Conservation (phyloP, 208 protist species). For the Giardia duodenalis region DNA sequence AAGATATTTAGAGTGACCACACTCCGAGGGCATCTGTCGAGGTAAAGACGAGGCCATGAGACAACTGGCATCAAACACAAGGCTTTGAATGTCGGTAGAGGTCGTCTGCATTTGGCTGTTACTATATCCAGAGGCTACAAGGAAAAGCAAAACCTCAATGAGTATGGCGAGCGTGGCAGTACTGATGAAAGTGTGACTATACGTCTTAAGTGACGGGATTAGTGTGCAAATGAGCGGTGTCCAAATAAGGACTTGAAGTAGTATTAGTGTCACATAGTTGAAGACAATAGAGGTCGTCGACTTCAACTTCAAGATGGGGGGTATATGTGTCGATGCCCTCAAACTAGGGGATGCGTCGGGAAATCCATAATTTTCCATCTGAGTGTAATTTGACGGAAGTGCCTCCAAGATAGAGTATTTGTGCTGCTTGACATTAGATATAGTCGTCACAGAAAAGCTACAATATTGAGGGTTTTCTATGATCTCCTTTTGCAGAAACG, state of each 20-base stretch:
- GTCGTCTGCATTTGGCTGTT: background rate
- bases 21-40: background rate
- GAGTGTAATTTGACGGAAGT: background rate
- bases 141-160: background rate
- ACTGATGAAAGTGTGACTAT: background rate
- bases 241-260: background rate
- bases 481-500: background rate
- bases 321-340: background rate
- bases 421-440: background rate
- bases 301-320: background rate
- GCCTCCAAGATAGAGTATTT: background rate
- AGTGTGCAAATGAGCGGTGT: background rate
- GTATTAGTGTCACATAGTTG: background rate
- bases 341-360: background rate
- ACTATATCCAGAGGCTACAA: background rate
- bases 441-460: background rate
- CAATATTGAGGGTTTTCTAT: background rate
- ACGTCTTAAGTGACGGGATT: background rate
- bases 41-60: background rate
- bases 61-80: background rate
- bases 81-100: background rate
- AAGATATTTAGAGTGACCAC: slow-evolving; percentile 20
- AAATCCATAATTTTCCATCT: background rate
- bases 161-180: background rate
- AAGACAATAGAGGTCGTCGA: background rate